Percentiles rank a stretch among this genome's conserved stretches.
phyloP scores from a whole-genome alignment of 1,139 yeast genomes.

The Kodamaea sp. region DNA sequence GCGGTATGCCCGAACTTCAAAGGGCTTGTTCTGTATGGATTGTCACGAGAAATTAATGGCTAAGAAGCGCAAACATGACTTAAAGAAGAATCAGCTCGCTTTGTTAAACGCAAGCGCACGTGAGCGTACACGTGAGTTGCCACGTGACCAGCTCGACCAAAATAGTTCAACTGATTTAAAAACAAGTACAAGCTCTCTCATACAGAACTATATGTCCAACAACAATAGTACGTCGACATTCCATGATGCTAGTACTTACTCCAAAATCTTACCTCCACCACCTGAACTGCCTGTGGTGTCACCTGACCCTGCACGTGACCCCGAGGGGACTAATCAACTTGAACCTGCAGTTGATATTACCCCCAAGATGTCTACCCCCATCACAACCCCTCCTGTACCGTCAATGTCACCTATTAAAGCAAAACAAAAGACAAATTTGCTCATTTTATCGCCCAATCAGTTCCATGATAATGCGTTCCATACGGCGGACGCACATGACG shows the following conservation, averaged over 20 bases:
- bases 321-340: no score
- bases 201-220: conserved; percentile 12
- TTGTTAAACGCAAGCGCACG: conserved; percentile 16
- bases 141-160: conserved; percentile 1
- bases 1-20: conserved; percentile 88
- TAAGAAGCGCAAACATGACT: conserved; percentile 54
- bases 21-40: conserved; percentile 88
- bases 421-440: conserved; percentile 19
- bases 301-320: background rate
- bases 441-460: conserved; percentile 42
- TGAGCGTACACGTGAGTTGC: conserved; percentile 1
- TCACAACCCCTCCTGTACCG: conserved; percentile 3
- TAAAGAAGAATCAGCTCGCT: conserved; percentile 36
- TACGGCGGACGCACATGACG: conserved; percentile 10
- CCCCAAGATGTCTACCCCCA: conserved; percentile 19
- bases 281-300: conserved; percentile 15
- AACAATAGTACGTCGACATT: conserved; percentile 9
- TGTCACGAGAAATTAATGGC: conserved; percentile 87
- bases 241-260: conserved; percentile 1
- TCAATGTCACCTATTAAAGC: conserved; percentile 7
- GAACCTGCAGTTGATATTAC: conserved; percentile 24
- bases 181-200: conserved; percentile 3
- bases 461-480: conserved; percentile 37
- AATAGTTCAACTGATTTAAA: conserved; percentile 3
- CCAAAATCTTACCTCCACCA: conserved; percentile 31